Conservation (phyloP, 139 green algal species). For the Haematococcus lacustris region DNA sequence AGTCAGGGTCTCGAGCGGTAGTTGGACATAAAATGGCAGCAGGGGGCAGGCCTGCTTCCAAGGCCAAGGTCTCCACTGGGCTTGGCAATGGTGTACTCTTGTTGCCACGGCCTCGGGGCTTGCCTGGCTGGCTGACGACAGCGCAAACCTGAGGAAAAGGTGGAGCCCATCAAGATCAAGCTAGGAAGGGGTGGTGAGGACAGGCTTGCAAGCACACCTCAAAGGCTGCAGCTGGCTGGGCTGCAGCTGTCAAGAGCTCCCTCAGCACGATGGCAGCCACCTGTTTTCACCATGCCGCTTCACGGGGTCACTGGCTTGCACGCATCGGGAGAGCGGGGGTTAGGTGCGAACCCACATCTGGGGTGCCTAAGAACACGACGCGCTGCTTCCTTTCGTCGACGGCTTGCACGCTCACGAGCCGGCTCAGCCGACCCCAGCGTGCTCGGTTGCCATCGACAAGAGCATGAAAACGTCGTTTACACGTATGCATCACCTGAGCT, state of each 20-base stretch:
- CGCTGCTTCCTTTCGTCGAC: no score
- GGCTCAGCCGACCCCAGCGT: no score
- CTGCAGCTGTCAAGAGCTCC: slow-evolving; percentile 50
- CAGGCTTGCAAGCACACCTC: slow-evolving; percentile 60
- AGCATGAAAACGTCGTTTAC: no score
- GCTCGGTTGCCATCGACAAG: no score
- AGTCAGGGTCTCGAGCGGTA: slow-evolving; percentile 22
- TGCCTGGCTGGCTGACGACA: background rate
- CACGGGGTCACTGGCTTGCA: no score
- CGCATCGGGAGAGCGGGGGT: no score
- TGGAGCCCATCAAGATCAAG: background rate
- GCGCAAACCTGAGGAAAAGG: background rate
- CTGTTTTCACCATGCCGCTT: no score
- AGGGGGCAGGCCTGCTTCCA: background rate
- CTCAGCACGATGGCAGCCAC: slow-evolving; percentile 67
- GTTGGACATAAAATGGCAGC: background rate
- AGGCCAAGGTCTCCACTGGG: background rate
- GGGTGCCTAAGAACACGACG: slow-evolving; percentile 82
- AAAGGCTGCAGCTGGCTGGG: slow-evolving; percentile 33
- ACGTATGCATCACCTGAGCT: no score
- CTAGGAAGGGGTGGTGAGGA: slow-evolving; percentile 61
- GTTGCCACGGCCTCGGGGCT: background rate
- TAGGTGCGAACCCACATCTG: slow-evolving; percentile 49
- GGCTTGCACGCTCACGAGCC: no score
- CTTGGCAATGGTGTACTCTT: background rate